Evolutionary conservation across 2,329 filamentous ascomycete genomes (phyloP).

Genomic region (Onygenales sp.): DNA sequence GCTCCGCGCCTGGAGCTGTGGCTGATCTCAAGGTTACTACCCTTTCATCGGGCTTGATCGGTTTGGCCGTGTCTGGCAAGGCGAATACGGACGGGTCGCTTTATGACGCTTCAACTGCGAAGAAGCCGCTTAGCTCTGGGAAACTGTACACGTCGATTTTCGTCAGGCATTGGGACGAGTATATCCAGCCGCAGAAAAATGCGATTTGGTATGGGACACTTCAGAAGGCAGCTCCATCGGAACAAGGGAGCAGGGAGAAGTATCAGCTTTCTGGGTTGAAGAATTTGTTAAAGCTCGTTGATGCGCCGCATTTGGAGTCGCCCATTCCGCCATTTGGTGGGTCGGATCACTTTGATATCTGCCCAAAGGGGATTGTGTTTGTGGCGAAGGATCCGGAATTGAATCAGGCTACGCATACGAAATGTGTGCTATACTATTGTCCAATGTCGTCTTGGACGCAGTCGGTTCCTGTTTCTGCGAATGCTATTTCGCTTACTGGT

Average conservation of each 20-base stretch:
- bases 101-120: constrained; percentile 41
- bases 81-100: constrained; percentile 39
- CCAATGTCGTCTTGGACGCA: constrained; percentile 35
- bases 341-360: constrained; percentile 38
- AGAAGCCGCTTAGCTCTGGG: constrained; percentile 37
- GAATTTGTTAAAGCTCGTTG: constrained; percentile 33
- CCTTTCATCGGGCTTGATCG: constrained; percentile 33
- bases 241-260: constrained; percentile 9
- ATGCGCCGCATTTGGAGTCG: constrained; percentile 32
- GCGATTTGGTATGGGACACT: constrained; percentile 42
- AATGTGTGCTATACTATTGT: constrained; percentile 37
- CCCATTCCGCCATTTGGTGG: constrained; percentile 41
- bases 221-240: constrained; percentile 27
- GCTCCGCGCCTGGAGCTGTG: constrained; percentile 36
- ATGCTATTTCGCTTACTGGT: constrained; percentile 11
- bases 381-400: constrained; percentile 37
- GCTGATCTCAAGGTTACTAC: constrained; percentile 37
- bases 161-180: constrained; percentile 46
- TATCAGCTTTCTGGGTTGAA: constrained; percentile 33
- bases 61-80: constrained; percentile 39
- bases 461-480: constrained; percentile 23
- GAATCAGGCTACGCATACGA: constrained; percentile 38
- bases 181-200: constrained; percentile 40
- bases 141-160: constrained; percentile 42
- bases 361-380: constrained; percentile 35